Evolutionary conservation across 2,329 filamentous ascomycete genomes (phyloP).

Genomic region (Hypoxylon sp.): DNA sequence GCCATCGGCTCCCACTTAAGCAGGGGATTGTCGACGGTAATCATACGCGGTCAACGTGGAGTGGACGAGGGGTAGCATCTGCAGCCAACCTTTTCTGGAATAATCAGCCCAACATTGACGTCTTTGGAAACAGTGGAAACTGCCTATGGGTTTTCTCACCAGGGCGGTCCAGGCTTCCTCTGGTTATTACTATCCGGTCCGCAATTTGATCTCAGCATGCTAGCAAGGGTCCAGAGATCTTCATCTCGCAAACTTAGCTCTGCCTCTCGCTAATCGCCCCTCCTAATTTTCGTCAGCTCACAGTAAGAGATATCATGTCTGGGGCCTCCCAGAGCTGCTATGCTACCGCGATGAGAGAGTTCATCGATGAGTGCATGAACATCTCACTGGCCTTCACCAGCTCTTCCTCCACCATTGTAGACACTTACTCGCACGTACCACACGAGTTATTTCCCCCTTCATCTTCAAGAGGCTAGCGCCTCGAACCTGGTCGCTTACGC

Average conservation of each 20-base stretch:
- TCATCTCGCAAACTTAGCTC: slow-evolving; percentile 47
- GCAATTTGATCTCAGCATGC: slow-evolving; percentile 43
- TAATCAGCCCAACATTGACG: slow-evolving; percentile 47
- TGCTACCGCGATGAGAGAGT: slow-evolving; percentile 40
- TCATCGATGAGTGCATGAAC: slow-evolving; percentile 42
- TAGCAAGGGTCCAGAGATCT: slow-evolving; percentile 46
- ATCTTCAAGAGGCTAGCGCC: slow-evolving; percentile 41
- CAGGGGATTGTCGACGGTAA: slow-evolving; percentile 46
- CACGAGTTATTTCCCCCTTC: slow-evolving; percentile 27
- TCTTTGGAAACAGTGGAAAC: slow-evolving; percentile 45
- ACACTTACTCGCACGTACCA: slow-evolving; percentile 39
- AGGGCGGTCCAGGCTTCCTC: slow-evolving; percentile 41
- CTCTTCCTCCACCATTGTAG: slow-evolving; percentile 16
- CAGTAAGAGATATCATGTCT: slow-evolving; percentile 46
- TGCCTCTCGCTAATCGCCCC: slow-evolving; percentile 45
- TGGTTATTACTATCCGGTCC: slow-evolving; percentile 45
- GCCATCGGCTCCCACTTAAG: slow-evolving; percentile 45
- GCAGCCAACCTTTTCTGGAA: slow-evolving; percentile 46
- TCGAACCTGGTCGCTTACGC: slow-evolving; percentile 37
- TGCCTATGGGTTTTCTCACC: slow-evolving; percentile 40
- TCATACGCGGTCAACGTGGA: slow-evolving; percentile 48
- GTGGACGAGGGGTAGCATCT: slow-evolving; percentile 49
- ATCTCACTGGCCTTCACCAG: slow-evolving; percentile 16
- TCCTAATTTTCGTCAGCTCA: slow-evolving; percentile 42
- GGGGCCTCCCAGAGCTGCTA: slow-evolving; percentile 43